Base-by-base conservation (phyloP, 257 asterid genomes). In the Cynanchum wilfordii region DNA sequence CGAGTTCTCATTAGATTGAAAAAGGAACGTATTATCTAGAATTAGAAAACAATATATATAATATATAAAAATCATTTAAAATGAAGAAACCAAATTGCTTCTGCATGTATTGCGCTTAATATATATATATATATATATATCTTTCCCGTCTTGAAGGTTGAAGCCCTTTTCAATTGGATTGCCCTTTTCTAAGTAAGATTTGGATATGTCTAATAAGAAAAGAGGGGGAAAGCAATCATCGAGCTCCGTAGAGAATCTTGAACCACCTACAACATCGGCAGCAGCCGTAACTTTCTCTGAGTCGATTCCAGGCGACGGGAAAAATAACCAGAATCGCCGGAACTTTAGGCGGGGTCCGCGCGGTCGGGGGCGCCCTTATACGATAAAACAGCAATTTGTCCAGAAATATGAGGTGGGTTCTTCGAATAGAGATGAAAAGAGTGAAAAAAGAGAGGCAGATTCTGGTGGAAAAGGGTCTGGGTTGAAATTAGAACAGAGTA, bases 291-390 rank as follows among this genome's bases (percentile, higher is more conserved):
- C 76, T 62, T 4, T 38, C 47, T 55, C 69, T 0, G 74, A 51
- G n/a, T 69, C 69, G 66, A 22, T 42, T 22, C 70, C 75, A 10
- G 20, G 64, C 11, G 66, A 68, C 71, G 71, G 73, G 60, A 74
- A 71, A 25, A 58, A 27, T 40, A 75, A 75, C 40, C 75, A 56
- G 27, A 63, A 66, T 67, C 65, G 68, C 65, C 66, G 74, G 30
- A 79, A 76, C 77, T 75, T 82, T 24, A 73, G 56, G 76, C 17
- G 75, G 84, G 73, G 68, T 33, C 45, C 79, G 12, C 58, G 67
- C 13, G 77, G 67, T 66, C 64, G 67, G 4, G 38, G 38, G 24
- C 69, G 73, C 17, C 22, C 79, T 17, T 50, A 56, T 58, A 67
- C 17, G 63, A 57, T 27, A 29, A 79, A 72, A 71, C 54, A 80